These are phyloP conservation scores for Cladophialophora chaetospira DNA, from an alignment of 2,329 filamentous ascomycete species.

Conservation along the genomic window DNA sequence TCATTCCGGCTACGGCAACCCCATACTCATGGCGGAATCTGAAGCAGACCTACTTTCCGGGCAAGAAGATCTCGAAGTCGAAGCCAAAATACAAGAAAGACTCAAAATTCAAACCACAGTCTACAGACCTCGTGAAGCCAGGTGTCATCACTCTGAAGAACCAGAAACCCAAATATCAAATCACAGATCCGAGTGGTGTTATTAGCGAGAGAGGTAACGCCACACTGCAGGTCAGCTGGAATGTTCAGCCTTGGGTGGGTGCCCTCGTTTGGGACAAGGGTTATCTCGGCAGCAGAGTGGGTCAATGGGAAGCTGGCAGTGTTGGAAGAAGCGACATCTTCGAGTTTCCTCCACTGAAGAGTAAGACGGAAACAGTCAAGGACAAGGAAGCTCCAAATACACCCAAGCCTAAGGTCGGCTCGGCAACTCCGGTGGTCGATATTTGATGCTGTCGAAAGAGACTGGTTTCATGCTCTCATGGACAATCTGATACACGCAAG, in stretches of 20 bases:
- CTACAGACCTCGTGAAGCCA: constrained; percentile 34
- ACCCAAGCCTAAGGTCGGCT: constrained; percentile 27
- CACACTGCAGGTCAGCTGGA: constrained; percentile 82
- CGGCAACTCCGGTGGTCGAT: constrained; percentile 26
- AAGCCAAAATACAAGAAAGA: constrained; percentile 24
- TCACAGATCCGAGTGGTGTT: constrained; percentile 82
- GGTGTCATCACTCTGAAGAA: constrained; percentile 77
- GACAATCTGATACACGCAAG: too few species aligned
- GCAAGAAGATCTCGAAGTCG: constrained; percentile 34
- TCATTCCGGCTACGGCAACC: constrained; percentile 70
- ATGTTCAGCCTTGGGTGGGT: constrained; percentile 97
- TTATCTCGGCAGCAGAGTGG: constrained; percentile 48
- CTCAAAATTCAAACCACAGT: constrained; percentile 30
- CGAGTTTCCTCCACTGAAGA: constrained; percentile 59
- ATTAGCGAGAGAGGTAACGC: constrained; percentile 74
- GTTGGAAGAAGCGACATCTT: constrained; percentile 56
- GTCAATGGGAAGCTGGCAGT: constrained; percentile 54
- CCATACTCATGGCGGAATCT: constrained; percentile 45
- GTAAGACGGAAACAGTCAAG: constrained; percentile 29
- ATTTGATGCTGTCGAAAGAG: constrained; percentile 14
- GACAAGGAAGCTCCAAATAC: constrained; percentile 28
- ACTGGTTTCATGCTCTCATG: too few species aligned
- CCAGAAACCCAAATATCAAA: constrained; percentile 94
- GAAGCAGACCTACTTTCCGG: constrained; percentile 40
- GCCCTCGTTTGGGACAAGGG: constrained; percentile 73